Base-by-base conservation (phyloP, 371 early-diverging fungal species). In the Encephalitozoon intestinalis region DNA sequence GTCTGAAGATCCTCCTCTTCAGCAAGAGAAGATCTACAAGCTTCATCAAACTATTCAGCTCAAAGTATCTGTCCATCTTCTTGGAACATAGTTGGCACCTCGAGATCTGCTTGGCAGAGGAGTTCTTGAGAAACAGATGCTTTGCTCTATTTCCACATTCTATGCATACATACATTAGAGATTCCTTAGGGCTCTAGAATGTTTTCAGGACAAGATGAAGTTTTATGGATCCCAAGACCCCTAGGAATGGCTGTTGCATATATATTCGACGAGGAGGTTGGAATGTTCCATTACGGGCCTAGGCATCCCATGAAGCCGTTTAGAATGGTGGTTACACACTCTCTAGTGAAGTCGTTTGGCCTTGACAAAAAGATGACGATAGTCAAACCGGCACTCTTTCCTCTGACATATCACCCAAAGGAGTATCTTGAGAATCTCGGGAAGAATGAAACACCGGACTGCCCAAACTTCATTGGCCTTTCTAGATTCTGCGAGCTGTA, bases 231-330 rank as follows among this genome's bases (percentile, higher is more conserved):
- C 0, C 12, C 53, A 30, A 18, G 26, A 26, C 58, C 58, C 37
- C 15, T n/a, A 46, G 7, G n/a, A 46, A 82, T 79, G 80, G 78
- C 74, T 53, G 73, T 85, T 63, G 85, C 82, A 37, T 86, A 86
- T 67, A 76, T 86, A 39, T 85, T 79, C 72, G 84, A 84, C 69
- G 75, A 79, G 40, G 67, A 76, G 58, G 90, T 93, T 73, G 94
- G 92, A 12, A 90, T 90, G 81, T 91, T 90, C 81, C 89, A 89
- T 71, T 94, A 91, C 86, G 92, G 91, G 53, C 46, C 68, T 34
- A 74, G 73, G 30, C 95, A 95, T 84, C 96, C 96, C 4, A 99
- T 99, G 99, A 99, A 99, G 82, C 98, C 99, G 8, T 92, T 94
- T 65, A 89, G 99, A 73, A 91, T 97, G 83, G 91, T 92, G 67